Percentiles rank a stretch among this genome's conserved stretches.
phyloP scores from a whole-genome alignment of 1,284 basidiomycete genomes.

The Ustilago sp. region DNA sequence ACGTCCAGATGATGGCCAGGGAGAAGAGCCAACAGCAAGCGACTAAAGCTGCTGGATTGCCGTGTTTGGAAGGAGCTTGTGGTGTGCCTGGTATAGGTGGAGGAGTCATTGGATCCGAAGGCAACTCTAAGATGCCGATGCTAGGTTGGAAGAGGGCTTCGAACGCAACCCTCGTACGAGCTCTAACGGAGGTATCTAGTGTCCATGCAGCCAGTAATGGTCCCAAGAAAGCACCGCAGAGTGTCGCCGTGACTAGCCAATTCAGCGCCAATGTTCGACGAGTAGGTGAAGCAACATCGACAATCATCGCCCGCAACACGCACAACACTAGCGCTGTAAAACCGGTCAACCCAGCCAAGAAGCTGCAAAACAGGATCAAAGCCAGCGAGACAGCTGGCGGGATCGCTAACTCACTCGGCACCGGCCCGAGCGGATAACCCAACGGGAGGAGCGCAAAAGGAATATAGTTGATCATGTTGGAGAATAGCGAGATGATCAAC shows the following conservation, averaged over 20 bases:
- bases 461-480: slow-evolving; percentile 46
- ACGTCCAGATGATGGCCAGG: slow-evolving; percentile 31
- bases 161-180: slow-evolving; percentile 7
- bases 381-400: slow-evolving; percentile 33
- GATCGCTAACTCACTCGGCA: slow-evolving; percentile 33
- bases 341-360: slow-evolving; percentile 39
- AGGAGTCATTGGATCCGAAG: slow-evolving; percentile 26
- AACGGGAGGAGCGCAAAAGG: slow-evolving; percentile 44
- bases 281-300: slow-evolving; percentile 44
- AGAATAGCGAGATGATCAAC: slow-evolving; percentile 39
- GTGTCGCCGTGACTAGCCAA: slow-evolving; percentile 45
- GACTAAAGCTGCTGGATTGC: slow-evolving; percentile 43
- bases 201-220: slow-evolving; percentile 48
- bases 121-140: slow-evolving; percentile 19
- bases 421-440: slow-evolving; percentile 42
- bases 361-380: slow-evolving; percentile 39
- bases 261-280: slow-evolving; percentile 37
- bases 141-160: background rate
- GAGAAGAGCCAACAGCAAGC: slow-evolving; percentile 43
- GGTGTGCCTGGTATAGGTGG: slow-evolving; percentile 33
- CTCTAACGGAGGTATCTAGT: slow-evolving; percentile 28
- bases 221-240: slow-evolving; percentile 45
- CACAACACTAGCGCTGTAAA: slow-evolving; percentile 39
- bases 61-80: slow-evolving; percentile 32
- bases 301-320: slow-evolving; percentile 44